These are phyloP conservation scores for Flaveria bidentis DNA, from an alignment of 129 eudicot species.

Conservation along the genomic window DNA sequence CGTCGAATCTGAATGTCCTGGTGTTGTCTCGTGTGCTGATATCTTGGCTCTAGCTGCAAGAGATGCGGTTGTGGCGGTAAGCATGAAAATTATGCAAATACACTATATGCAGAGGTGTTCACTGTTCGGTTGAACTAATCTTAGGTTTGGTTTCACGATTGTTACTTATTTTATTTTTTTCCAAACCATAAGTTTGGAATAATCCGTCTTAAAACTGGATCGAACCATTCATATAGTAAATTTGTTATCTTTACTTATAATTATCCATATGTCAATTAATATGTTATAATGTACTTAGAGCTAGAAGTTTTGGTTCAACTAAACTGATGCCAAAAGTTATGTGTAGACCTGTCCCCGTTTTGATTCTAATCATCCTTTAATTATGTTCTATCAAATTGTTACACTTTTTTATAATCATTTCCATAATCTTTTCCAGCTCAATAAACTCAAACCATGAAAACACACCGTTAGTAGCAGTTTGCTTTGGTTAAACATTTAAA, in stretches of 20 bases:
- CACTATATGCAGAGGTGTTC: background rate
- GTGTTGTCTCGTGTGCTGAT: slow-evolving; percentile 82
- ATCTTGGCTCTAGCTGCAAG: slow-evolving; percentile 81
- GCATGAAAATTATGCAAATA: slow-evolving; percentile 12
- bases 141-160: background rate
- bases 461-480: background rate
- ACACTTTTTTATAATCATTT: no score
- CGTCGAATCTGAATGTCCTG: slow-evolving; percentile 68
- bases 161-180: background rate
- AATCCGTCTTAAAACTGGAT: no score
- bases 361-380: background rate
- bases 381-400: background rate
- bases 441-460: background rate
- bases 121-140: background rate
- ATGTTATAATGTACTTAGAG: background rate
- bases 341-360: background rate
- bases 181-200: no score
- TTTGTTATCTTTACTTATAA: background rate
- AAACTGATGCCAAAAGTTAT: background rate
- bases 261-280: background rate
- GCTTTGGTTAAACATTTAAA: background rate
- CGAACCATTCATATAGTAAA: no score
- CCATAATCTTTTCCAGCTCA: no score
- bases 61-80: slow-evolving; percentile 69
- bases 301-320: background rate